Base-by-base conservation (phyloP, 805 yeast species). In the Lachancea meyersii region DNA sequence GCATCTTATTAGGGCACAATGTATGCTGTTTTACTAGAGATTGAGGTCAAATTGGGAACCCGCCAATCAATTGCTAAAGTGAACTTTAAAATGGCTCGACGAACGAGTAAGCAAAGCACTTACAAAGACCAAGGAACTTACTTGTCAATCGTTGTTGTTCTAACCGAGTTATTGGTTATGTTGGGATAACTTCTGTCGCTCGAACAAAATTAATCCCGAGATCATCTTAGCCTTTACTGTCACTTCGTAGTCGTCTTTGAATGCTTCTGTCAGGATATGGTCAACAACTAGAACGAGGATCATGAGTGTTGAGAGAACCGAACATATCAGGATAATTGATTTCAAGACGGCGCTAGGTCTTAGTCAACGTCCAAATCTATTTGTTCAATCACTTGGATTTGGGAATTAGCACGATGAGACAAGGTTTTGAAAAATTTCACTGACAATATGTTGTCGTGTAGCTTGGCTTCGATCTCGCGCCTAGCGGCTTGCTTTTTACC, bases 401-500 rank as follows among this genome's bases (percentile, higher is more conserved):
- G 63, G 6, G 53, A 27, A 5, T 40, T 41, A 2, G 63, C 51
- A 16, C 54, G 48, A 7, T 57, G 53, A 7, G 50, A 43, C 14
- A 61, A 36, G 4, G 53, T 47, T 8, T 47, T 46, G 43, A 60
- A 61, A 32, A 56, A 59, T n/a, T 50, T 48, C 17, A 58, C 45
- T 1, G 64, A 58, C n/a, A 53, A 38, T 10, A 41, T 42, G 38
- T 55, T 58, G 31, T 51, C 45, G 9, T 53, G 53, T 16, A 49
- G 48, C 30, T 51, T 50, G 26, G 38, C 44, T 37, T 61, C 64
- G 30, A 62, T 40, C 21, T 60, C 53, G 31, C 49, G 51, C 32
- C 51, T 55, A 8, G 39, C 49, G 7, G 51, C 48, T 32, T 52
- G 52, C 34, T 60, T 54, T 44, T 51, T 51, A 38, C 60, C 59